A percentile compares a stretch with the other conserved stretches of the same genome.
Conservation (phyloP, 768 basidiomycete genomes). For the Crassisporium funariophilum region DNA sequence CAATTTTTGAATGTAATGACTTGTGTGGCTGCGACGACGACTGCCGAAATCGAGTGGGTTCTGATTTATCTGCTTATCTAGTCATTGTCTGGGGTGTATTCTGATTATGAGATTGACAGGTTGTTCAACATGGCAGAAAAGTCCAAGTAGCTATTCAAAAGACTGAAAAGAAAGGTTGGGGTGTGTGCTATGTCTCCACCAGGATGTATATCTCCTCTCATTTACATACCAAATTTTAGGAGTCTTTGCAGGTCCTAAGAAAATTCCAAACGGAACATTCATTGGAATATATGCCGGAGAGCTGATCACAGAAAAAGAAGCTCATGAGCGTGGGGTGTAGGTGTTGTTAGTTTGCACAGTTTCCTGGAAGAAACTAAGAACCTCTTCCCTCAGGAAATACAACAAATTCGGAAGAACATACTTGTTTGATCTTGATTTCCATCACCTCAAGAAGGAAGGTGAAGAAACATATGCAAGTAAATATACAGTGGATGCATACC, state of each 20-base stretch:
- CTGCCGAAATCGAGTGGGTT: slow-evolving; percentile 77
- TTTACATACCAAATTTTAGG: slow-evolving; percentile 41
- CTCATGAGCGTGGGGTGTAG: slow-evolving; percentile 67
- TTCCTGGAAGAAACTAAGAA: slow-evolving; percentile 7
- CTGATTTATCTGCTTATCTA: not conserved
- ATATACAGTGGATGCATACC: slow-evolving; percentile 84
- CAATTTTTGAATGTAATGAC: slow-evolving; percentile 87
- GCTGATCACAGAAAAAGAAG: slow-evolving; percentile 67
- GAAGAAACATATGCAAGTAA: slow-evolving; percentile 37
- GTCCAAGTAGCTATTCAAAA: slow-evolving; percentile 63
- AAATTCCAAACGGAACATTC: slow-evolving; percentile 69
- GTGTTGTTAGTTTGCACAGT: slow-evolving; percentile 23
- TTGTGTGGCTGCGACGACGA: slow-evolving; percentile 79
- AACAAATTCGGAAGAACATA: slow-evolving; percentile 76
- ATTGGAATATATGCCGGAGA: slow-evolving; percentile 89
- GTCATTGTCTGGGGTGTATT: not conserved
- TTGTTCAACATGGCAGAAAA: slow-evolving; percentile 80
- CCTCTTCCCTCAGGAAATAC: slow-evolving; percentile 53
- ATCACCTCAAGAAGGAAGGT: slow-evolving; percentile 49
- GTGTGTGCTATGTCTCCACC: slow-evolving; percentile 38
- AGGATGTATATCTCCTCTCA: not conserved
- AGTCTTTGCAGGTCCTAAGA: slow-evolving; percentile 65
- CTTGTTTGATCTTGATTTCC: slow-evolving; percentile 82
- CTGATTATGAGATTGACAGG: slow-evolving; percentile 44
- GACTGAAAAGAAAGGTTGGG: slow-evolving; percentile 85